Percentiles rank a stretch among this genome's conserved stretches.
phyloP scores from a whole-genome alignment of 371 early-diverging fungal genomes.

The Mortierella sp. region DNA sequence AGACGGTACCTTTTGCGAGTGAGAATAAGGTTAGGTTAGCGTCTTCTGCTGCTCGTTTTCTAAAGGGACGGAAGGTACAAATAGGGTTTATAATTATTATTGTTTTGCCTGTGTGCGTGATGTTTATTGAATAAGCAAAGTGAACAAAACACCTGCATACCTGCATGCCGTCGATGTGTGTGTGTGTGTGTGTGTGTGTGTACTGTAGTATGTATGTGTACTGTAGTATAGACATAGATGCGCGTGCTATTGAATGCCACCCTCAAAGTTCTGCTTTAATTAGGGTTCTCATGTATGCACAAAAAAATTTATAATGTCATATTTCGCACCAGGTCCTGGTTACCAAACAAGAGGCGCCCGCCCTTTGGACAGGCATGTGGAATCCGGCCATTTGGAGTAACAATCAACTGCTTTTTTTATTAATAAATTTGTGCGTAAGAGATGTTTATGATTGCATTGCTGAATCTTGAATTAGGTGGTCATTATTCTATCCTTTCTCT shows the following conservation, averaged over 20 bases:
- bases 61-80: too few species aligned
- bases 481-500: too few species aligned
- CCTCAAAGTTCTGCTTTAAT: too few species aligned
- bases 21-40: too few species aligned
- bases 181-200: too few species aligned
- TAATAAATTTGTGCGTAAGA: neutral
- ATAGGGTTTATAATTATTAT: neutral
- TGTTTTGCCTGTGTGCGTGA: neutral
- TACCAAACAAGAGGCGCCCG: neutral
- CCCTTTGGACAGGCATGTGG: slow-evolving; percentile 2
- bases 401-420: neutral
- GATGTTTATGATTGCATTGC: neutral
- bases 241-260: too few species aligned
- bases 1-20: neutral
- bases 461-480: too few species aligned
- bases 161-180: too few species aligned
- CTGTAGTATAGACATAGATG: too few species aligned
- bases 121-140: slow-evolving; percentile 4
- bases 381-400: neutral
- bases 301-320: neutral
- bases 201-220: too few species aligned
- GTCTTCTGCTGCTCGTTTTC: too few species aligned
- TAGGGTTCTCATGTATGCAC: neutral
- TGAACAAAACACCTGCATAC: slow-evolving; percentile 2
- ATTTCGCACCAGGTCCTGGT: neutral